Base-by-base conservation (phyloP, 805 yeast genomes). In the Brettanomyces bruxellensis region DNA sequence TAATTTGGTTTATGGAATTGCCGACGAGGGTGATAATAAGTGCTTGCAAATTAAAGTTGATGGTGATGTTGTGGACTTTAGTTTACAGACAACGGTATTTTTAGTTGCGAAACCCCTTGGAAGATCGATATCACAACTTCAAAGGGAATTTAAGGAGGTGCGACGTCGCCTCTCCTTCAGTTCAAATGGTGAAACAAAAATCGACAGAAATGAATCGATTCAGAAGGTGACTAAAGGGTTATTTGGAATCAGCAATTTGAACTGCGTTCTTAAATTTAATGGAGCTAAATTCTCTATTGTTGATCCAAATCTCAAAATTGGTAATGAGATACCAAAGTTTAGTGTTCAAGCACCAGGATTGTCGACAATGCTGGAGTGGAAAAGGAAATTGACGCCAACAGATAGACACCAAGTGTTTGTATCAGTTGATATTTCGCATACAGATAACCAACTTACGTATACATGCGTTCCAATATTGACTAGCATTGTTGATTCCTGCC, bases 321-420 rank as follows among this genome's bases (percentile, higher is more conserved):
- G 64, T 18, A 66, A 67, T 2, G 64, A 63, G 13, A 51, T 56
- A 3, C 73, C 87, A 0, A 73, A 85, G 0, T 67, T 90, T 13
- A 73, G 70, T 25, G 63, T 90, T 25, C 83, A 76, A 45, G 77
- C 95, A 0, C 98, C 98, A 0, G 83, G 86, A 1, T 78, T 90
- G 1, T 70, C 69, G 43, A 69, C 84, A 5, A 71, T 73, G 3
- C 54, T 80, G 0, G 77, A 73, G 47, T 88, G 86, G 57, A 58
- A 61, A 3, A 73, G 71, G 51, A 65, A 66, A 35, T 47, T 57
- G 0, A 30, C 44, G 6, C 68, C 67, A 0, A 38, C 49, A 0
- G 70, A 69, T 45, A 72, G 69, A 42, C 84, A 75, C 54, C 57
- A 51, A 24, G 54, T 81, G 23, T 67, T 71, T 22, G 62, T 75